Evolutionary conservation across 176 grass and related monocot genomes (phyloP).

Genomic region (Oryza nivara): DNA sequence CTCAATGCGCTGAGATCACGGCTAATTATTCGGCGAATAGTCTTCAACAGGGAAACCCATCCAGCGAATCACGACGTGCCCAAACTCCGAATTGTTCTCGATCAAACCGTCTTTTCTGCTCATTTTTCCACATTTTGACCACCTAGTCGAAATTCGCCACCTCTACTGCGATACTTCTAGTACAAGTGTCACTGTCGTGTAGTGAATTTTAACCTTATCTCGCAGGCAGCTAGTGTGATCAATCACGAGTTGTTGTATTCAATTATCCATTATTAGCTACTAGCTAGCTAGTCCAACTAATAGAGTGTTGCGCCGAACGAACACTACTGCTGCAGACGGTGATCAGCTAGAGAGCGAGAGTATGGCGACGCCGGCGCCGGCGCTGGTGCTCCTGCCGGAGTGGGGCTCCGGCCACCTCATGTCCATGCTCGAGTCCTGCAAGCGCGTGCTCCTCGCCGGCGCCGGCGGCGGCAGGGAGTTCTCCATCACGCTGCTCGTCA

Average conservation of each 20-base stretch:
- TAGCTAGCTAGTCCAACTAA: too few species aligned
- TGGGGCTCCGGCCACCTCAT: conserved; percentile 65
- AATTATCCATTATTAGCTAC: neutral
- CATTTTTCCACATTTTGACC: neutral
- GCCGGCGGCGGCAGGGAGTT: conserved; percentile 12
- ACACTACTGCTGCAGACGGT: neutral
- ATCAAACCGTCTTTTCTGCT: neutral
- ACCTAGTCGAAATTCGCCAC: neutral
- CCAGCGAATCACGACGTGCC: neutral
- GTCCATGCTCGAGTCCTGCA: conserved; percentile 67
- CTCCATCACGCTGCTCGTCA: conserved; percentile 59
- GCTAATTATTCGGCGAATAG: too few species aligned
- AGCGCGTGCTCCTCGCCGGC: conserved; percentile 51
- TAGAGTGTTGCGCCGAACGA: neutral
- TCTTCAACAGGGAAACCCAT: neutral
- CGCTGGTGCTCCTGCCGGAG: conserved; percentile 52
- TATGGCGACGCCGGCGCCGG: conserved; percentile 2
- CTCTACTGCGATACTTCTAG: neutral
- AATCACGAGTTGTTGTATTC: neutral
- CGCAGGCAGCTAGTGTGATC: neutral
- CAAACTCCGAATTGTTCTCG: neutral
- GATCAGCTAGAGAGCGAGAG: neutral
- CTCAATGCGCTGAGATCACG: neutral
- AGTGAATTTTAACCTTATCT: neutral
- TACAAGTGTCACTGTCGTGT: neutral